phyloP scores from a whole-genome alignment of 352 stramenopile species.

The Pythium scleroteichum region DNA sequence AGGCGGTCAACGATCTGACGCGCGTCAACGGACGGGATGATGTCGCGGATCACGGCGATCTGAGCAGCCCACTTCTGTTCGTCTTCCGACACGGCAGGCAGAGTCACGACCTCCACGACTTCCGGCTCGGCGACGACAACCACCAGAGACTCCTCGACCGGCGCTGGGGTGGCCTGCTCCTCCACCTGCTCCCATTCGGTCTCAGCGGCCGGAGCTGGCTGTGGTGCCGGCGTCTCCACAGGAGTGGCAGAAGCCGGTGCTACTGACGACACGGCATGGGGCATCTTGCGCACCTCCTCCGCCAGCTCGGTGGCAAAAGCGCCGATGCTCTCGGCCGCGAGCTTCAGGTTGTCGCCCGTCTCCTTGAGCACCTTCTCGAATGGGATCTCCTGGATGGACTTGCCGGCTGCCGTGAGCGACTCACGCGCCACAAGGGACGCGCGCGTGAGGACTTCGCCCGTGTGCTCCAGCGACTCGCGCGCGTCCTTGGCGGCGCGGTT shows the following conservation, averaged over 20 bases:
- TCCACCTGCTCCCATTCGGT: conserved; percentile 60
- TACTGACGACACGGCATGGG: conserved; percentile 17
- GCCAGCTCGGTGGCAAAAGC: conserved; percentile 79
- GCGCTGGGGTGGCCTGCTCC: conserved; percentile 22
- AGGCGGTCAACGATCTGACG: conserved; percentile 55
- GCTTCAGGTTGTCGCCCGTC: conserved; percentile 79
- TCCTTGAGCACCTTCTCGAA: conserved; percentile 85
- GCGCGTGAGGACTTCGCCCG: conserved; percentile 42
- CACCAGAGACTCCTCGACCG: conserved; percentile 34
- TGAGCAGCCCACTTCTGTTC: conserved; percentile 81
- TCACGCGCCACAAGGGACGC: conserved; percentile 23
- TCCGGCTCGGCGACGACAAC: conserved; percentile 36
- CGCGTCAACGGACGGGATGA: conserved; percentile 64
- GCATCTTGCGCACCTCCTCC: conserved; percentile 54
- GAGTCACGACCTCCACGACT: conserved; percentile 34
- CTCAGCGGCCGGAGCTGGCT: conserved; percentile 19
- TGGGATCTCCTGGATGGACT: conserved; percentile 74
- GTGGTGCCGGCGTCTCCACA: conserved; percentile 1
- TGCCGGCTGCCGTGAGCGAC: conserved; percentile 28
- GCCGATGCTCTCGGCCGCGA: conserved; percentile 64
- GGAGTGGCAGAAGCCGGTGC: neutral
- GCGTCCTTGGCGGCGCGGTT: conserved; percentile 42
- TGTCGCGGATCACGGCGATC: conserved; percentile 72
- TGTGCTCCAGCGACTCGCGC: conserved; percentile 28
- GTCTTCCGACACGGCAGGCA: conserved; percentile 48